Conservation (phyloP, 2,329 filamentous ascomycete species). For the Colletotrichum higginsianum region DNA sequence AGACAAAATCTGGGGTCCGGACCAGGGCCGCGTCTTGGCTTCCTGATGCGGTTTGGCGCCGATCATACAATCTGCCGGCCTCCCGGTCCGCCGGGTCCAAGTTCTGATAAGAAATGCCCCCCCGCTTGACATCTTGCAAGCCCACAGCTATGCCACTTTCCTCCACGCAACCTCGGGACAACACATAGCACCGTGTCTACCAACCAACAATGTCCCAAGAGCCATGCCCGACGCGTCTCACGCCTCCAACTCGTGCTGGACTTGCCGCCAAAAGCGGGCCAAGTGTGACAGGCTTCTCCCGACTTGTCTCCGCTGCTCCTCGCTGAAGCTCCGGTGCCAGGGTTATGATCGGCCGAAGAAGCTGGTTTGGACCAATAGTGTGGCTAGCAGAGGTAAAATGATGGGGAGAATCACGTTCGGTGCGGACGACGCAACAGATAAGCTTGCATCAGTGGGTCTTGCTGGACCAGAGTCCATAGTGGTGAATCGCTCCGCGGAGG, state of each 20-base stretch:
- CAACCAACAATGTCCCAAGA: constrained; percentile 22
- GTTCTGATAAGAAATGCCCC: constrained; percentile 20
- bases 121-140: neutral
- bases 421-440: neutral
- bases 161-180: neutral
- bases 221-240: constrained; percentile 32
- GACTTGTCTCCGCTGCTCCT: constrained; percentile 30
- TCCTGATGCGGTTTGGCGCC: constrained; percentile 19
- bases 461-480: neutral
- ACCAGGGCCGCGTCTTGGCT: constrained; percentile 40
- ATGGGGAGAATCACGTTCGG: constrained; percentile 25
- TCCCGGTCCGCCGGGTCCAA: constrained; percentile 10
- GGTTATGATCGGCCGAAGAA: constrained; percentile 33
- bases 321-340: constrained; percentile 35
- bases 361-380: constrained; percentile 34
- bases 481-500: neutral
- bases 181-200: neutral
- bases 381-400: constrained; percentile 34
- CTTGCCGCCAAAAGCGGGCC: constrained; percentile 37
- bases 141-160: constrained; percentile 3
- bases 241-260: constrained; percentile 36
- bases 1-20: constrained; percentile 25
- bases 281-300: constrained; percentile 37
- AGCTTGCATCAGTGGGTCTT: neutral
- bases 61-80: constrained; percentile 4